These are phyloP conservation scores for Saitozyma sp. DNA, from an alignment of 768 basidiomycete species.

Conservation along the genomic window DNA sequence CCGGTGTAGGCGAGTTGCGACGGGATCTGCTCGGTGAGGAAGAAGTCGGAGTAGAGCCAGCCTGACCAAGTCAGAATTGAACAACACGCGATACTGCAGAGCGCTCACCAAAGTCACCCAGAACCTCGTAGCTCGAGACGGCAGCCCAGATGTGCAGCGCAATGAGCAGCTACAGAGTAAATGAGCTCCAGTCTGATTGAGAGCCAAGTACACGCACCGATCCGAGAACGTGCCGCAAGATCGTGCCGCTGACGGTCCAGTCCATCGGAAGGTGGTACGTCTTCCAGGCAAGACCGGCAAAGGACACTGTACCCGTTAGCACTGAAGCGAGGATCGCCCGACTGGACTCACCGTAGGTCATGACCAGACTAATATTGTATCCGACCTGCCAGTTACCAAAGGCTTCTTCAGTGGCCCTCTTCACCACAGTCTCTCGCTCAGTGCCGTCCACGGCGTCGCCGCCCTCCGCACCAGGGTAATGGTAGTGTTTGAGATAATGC, in stretches of 20 bases:
- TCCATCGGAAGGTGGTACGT: slow-evolving; percentile 77
- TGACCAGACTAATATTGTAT: slow-evolving; percentile 88
- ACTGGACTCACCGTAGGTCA: slow-evolving; percentile 77
- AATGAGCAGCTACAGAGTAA: slow-evolving; percentile 65
- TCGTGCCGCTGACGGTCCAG: slow-evolving; percentile 84
- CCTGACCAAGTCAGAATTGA: slow-evolving; percentile 56
- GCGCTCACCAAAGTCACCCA: slow-evolving; percentile 80
- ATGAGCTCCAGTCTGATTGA: background rate
- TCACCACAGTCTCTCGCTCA: slow-evolving; percentile 62
- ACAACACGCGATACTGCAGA: background rate
- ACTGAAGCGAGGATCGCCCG: background rate
- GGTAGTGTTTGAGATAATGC: slow-evolving; percentile 92
- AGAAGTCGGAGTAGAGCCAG: slow-evolving; percentile 98
- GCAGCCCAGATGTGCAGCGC: slow-evolving; percentile 90
- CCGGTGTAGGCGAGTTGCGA: slow-evolving; percentile 89
- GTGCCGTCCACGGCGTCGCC: slow-evolving; percentile 10
- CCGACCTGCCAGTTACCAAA: slow-evolving; percentile 92
- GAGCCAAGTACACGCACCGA: slow-evolving; percentile 59
- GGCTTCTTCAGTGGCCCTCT: slow-evolving; percentile 84
- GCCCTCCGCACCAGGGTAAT: slow-evolving; percentile 59
- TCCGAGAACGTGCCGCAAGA: slow-evolving; percentile 85
- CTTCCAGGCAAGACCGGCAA: slow-evolving; percentile 81
- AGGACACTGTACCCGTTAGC: slow-evolving; percentile 64
- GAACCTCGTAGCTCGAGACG: slow-evolving; percentile 83
- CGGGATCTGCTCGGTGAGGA: slow-evolving; percentile 84